Conservation (phyloP, 2,329 filamentous ascomycete genomes). For the Colletotrichum sp. region DNA sequence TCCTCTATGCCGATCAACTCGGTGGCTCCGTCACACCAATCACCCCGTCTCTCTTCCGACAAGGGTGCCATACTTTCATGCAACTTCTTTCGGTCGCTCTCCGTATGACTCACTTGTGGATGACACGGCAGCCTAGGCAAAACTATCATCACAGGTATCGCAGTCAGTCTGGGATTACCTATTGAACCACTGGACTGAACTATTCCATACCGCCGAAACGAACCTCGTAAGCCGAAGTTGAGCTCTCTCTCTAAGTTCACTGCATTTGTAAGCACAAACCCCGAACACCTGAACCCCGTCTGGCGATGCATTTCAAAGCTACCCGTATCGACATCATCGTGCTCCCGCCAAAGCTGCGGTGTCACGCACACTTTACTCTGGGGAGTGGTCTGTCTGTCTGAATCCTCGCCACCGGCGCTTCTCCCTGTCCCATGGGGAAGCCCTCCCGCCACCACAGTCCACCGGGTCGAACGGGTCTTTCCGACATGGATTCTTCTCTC, state of each 20-base stretch:
- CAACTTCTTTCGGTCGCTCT: neutral
- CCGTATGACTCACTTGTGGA: constrained; percentile 12
- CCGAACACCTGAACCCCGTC: neutral
- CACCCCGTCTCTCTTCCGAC: neutral
- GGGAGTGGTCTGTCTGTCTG: neutral
- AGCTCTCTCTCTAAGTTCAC: neutral
- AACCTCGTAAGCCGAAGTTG: neutral
- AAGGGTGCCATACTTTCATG: neutral
- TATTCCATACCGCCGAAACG: neutral
- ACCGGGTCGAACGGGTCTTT: neutral
- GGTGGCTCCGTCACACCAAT: neutral
- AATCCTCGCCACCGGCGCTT: neutral
- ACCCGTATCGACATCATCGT: neutral
- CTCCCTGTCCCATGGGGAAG: neutral
- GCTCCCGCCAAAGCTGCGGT: neutral
- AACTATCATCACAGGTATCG: neutral
- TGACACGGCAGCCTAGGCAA: neutral
- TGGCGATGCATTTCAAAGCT: neutral
- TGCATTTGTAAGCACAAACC: neutral
- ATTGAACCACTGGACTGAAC: neutral
- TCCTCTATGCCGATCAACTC: neutral
- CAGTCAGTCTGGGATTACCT: neutral
- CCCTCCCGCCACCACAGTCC: neutral
- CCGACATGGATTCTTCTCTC: neutral
- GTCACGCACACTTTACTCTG: neutral